Evolutionary conservation across 1,139 yeast species (phyloP), one percentile per base, ranked within the genome.

Genomic region (Candida anutae): DNA sequence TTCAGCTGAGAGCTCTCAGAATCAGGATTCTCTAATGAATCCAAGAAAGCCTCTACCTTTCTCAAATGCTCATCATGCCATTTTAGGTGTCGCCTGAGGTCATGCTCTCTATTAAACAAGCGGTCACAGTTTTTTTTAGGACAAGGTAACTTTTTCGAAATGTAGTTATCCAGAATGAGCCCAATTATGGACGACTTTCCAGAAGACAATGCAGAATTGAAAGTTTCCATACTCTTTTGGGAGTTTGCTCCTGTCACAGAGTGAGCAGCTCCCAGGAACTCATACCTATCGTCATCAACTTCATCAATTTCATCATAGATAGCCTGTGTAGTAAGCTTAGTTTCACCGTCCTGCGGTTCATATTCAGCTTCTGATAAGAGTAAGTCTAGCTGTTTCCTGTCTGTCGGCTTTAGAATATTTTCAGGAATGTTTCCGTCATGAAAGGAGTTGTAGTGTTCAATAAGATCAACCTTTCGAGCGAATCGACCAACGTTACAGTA

Each of bases 41-140:
- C 42, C 34, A 65, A 48, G 30, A 53, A 63, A 6, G 36, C 35
- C 30, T 58, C 60, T 9, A 64, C 52, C 37, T 50, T 56, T 24
- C 37, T 37, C 32, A 56, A 40, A 21, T 62, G 60, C 14, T 52
- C 51, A 8, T 60, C 58, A 43, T 76, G 83, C 79, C 80, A 73
- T 22, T 47, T 50, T 27, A 75, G 38, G 44, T 77, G 84, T 26
- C 80, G 56, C 14, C 48, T 45, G 21, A 74, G 46, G 42, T 74
- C 80, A 38, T 63, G 61, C 0, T 62, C 61, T 32, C 66, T 53
- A 13, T 60, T 51, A 41, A 74, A 76, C 16, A 46, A 48, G 22
- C 79, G 50, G 17, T 46, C 52, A 43, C 84, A 77, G 26, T 59
- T 59, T 12, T 40, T 45, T 31, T 55, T 62, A 2, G 74, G 67